Base-by-base conservation (phyloP, 495 filamentous ascomycete species). In the Trichoderma gamsii region DNA sequence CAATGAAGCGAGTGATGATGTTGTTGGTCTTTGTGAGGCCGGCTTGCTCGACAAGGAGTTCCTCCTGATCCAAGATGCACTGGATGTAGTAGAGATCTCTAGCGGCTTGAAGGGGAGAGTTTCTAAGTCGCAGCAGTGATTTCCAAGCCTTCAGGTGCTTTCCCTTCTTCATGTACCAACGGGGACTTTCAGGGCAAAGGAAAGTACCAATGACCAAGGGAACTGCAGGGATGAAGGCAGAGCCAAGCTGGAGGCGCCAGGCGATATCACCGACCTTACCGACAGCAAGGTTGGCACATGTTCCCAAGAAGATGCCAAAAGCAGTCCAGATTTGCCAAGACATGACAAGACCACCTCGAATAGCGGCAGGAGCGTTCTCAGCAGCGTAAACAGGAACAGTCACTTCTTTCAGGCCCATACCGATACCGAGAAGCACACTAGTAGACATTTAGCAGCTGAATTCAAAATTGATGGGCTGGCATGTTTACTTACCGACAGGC, bases 301-400 rank as follows among this genome's bases (percentile, higher is more conserved):
- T 59, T 69, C 71, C 72, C 63, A 75, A 70, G 49, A 71, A 67
- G 21, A 65, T 70, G 72, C 23, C 25, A 38, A 46, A 13, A 6
- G 21, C 6, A 8, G 76, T 75, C 71, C 69, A 77, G 71, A 85
- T 25, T 69, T 88, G 85, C 85, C 89, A 92, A 29, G 77, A 82
- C 89, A 92, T 92, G 41, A 89, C 87, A 9, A 92, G 77, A 9
- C 83, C 88, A 59, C 90, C 90, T 71, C 90, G 84, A 64, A 93
- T 86, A 29, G 77, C 73, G 21, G 90, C 84, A 1, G 90, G 90
- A 27, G 81, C 79, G 71, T 86, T 90, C 71, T 93, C 90, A 8
- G 88, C 89, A 6, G 88, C 85, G 71, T 83, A 91, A 23, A 93
- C 84, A 11, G 90, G 88, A n/a, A 90, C 85, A 0, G 79, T 82